phyloP scores from a whole-genome alignment of 148 eudicot species.

The Nyssa sinensis region DNA sequence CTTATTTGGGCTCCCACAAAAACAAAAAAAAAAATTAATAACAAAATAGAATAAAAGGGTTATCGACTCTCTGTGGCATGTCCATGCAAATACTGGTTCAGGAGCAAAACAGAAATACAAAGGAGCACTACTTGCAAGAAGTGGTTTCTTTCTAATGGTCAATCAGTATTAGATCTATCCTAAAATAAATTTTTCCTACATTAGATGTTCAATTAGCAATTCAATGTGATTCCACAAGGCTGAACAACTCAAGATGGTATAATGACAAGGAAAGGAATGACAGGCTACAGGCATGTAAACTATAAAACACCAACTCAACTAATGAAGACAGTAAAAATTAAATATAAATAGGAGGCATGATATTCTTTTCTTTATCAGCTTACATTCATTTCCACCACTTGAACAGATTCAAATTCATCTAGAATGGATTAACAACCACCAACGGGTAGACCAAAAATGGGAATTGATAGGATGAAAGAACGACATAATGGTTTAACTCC shows the following conservation, averaged over 20 bases:
- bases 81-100: not conserved
- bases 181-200: too few relatives aligned
- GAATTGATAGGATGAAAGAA: not conserved
- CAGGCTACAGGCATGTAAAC: not conserved
- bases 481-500: not conserved
- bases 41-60: not conserved
- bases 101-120: not conserved
- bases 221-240: too few relatives aligned
- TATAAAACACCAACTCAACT: not conserved
- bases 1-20: not conserved
- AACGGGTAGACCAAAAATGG: not conserved
- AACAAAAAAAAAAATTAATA: not conserved
- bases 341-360: too few relatives aligned
- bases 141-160: constrained; percentile 4
- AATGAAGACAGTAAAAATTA: too few relatives aligned
- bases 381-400: too few relatives aligned
- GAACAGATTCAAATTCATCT: not conserved
- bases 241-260: too few relatives aligned
- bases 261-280: not conserved
- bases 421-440: not conserved
- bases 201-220: too few relatives aligned
- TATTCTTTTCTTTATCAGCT: not conserved
- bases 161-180: too few relatives aligned
- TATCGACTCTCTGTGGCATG: too few relatives aligned
- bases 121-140: not conserved